Evolutionary conservation across 495 filamentous ascomycete genomes (phyloP).

Genomic region (Hyaloscypha hepaticicola): DNA sequence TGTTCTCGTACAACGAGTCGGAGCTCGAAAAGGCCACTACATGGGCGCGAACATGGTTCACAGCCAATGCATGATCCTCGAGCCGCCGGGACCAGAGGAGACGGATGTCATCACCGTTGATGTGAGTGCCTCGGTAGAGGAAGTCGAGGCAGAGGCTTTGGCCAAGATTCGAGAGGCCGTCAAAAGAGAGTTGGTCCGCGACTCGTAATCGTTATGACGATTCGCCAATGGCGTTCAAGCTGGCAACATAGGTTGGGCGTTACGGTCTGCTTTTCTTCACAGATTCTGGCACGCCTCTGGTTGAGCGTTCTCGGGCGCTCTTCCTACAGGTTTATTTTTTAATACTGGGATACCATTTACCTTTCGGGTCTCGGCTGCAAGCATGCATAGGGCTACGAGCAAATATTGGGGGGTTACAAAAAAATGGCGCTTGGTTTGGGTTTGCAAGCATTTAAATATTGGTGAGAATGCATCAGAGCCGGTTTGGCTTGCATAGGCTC

Average conservation of each 20-base stretch:
- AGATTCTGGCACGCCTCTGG: not conserved
- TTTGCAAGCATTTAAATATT: not conserved
- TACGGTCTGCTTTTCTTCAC: not conserved
- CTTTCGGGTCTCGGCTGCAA: not conserved
- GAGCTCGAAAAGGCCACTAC: conserved; percentile 76
- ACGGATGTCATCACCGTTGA: conserved; percentile 82
- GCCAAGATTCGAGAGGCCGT: conserved; percentile 44
- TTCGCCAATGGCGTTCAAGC: not conserved
- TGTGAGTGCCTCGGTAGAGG: conserved; percentile 61
- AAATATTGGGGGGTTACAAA: not conserved
- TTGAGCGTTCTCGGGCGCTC: not conserved
- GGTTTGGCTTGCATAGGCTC: not conserved
- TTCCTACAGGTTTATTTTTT: not conserved
- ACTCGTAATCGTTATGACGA: conserved; percentile 7
- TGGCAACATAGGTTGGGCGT: not conserved
- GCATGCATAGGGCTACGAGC: not conserved
- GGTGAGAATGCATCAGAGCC: not conserved
- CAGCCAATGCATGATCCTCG: conserved; percentile 81
- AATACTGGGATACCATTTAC: not conserved
- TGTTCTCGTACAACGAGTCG: conserved; percentile 71
- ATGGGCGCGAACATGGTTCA: conserved; percentile 99
- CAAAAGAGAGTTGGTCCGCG: conserved; percentile 12
- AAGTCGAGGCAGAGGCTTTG: conserved; percentile 66
- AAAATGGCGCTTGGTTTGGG: not conserved
- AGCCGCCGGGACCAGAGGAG: conserved; percentile 76